Base-by-base conservation (phyloP, 2,329 filamentous ascomycete genomes). In the Leptographium lundbergii region DNA sequence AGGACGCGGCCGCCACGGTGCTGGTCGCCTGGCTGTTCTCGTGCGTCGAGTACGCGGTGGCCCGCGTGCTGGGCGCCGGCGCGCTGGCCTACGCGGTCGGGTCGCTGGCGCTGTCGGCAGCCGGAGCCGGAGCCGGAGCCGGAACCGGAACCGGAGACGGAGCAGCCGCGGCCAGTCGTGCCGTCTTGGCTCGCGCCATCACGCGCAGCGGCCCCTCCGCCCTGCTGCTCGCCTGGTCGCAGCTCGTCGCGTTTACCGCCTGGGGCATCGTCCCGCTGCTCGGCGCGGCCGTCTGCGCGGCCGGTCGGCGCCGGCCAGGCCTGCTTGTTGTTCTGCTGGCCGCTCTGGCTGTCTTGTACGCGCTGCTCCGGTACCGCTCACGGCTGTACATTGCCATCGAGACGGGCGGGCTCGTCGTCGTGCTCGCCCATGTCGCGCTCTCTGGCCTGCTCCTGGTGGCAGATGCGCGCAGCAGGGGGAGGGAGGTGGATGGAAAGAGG, bases 301-400 rank as follows among this genome's bases (percentile, higher is more conserved):
- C 34, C 27, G 25, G 63, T 57, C 14, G 34, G 34, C n/a, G 47
- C 2, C 62, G 60, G 57, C 62, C 64, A 59, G 65, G 61, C 47
- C 34, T 66, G 52, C 54, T 66, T 36, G 6, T 68, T 51, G 55
- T 58, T 2, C 3, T 67, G 0, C 22, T 59, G 22, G 54, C 48
- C 6, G 58, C 56, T 2, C 61, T 52, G 0, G 63, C 58, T 4
- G 57, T 29, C 14, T 59, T 69, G 29, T 22, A 27, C 54, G 55
- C 39, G 9, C 42, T 74, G 29, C 64, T 73, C 17, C 63, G 64
- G 47, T 69, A 70, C 58, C 70, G 72, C 34, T 71, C 72, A 50
- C 67, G 64, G 45, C 70, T 74, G 57, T 74, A 71, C 60, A 66
- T 76, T 6, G 66, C 69, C 52, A 63, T 74, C 24, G 69, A 75